These are phyloP conservation scores for Casuarina equisetifolia DNA, from an alignment of 306 rosid species.

Conservation along the genomic window DNA sequence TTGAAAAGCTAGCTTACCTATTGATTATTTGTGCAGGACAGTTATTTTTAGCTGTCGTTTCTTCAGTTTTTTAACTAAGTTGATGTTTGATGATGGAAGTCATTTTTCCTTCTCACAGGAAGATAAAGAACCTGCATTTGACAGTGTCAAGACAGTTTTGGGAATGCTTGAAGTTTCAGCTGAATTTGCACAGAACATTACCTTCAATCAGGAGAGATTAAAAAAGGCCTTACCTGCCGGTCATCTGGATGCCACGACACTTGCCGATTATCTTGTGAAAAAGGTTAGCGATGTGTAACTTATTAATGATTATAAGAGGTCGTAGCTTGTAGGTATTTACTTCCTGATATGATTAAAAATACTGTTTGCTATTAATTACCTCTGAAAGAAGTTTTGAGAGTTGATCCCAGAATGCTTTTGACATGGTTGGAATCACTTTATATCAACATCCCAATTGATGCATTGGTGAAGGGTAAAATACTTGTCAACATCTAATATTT, in stretches of 20 bases:
- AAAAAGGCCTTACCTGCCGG: conserved; percentile 87
- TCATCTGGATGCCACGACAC: conserved; percentile 97
- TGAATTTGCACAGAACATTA: conserved; percentile 80
- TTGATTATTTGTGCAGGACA: background rate
- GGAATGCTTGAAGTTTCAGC: conserved; percentile 99
- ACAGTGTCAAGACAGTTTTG: conserved; percentile 84
- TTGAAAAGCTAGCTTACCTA: background rate
- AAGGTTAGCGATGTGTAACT: conserved; percentile 53
- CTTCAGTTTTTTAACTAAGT: background rate
- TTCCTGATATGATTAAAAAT: background rate
- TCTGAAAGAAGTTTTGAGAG: background rate
- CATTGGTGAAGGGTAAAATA: background rate
- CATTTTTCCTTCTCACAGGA: conserved; percentile 53
- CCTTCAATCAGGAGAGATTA: conserved; percentile 78
- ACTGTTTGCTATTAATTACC: background rate
- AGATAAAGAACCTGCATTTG: conserved; percentile 95
- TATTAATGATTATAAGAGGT: background rate
- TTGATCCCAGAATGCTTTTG: background rate
- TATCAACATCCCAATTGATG: background rate
- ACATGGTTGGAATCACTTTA: background rate
- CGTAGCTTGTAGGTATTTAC: background rate
- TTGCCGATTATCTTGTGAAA: conserved; percentile 95
- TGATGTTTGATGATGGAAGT: conserved; percentile 5
- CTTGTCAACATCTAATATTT: background rate
- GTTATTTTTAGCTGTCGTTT: conserved; percentile 3